Base-by-base conservation (phyloP, 441 rosid genomes). In the Pelargonium citronellum region DNA sequence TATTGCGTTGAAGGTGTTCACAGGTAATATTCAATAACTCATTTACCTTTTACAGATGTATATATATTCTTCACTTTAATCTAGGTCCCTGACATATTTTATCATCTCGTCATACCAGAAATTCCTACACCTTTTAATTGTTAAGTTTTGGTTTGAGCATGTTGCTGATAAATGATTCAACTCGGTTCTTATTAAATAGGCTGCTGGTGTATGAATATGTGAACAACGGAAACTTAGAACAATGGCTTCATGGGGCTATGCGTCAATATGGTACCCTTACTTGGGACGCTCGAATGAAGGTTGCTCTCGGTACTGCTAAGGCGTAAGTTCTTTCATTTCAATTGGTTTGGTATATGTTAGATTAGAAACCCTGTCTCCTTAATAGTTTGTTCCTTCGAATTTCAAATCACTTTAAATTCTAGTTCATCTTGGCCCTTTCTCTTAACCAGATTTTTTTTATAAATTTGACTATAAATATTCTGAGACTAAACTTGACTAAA, bases 161-260 rank as follows among this genome's bases (percentile, higher is more conserved):
- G n/a, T 13, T 3, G 11, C 55, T 47, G 55, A 47, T 10, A 47
- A 10, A 10, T 47, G 11, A 4, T 47, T 51, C 9, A 15, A 16
- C 61, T 55, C 12, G 61, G 61, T 11, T 55, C 6, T 55, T 55
- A 69, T 34, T 16, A 69, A 13, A 17, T 74, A 93, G 98, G 90
- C 83, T 94, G 43, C 74, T 94, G 88, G 96, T 94, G 43, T 94
- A 94, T 71, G 97, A 94, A 85, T 90, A 89, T 71, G 92, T 90
- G 73, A 91, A 90, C 85, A 94, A 89, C 65, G 97, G 97, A 53
- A 94, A 94, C 82, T 84, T 94, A 47, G 99, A 94, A 80, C 96
- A 91, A 74, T 94, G 99, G 99, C 97, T 91, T 71, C 99, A 90
- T 68, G 97, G 99, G 58, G 99, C 89, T 69, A 84, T 90, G 96